Evolutionary conservation across 352 stramenopile species (phyloP), one percentile per base, ranked within the genome.

Genomic region (Pythium vanterpoolii): DNA sequence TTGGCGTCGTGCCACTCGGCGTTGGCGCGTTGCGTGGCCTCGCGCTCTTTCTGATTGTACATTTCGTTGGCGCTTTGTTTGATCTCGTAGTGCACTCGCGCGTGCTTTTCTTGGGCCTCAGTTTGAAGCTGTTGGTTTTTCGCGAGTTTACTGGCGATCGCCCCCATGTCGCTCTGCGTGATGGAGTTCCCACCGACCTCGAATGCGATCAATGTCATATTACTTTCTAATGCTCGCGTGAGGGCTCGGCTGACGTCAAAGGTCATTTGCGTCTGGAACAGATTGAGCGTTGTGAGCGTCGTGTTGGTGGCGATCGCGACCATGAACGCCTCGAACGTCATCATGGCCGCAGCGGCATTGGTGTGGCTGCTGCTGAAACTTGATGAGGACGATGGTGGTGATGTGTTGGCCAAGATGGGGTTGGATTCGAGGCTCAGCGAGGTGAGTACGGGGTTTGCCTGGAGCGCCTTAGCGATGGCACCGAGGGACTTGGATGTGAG

Each of bases 351-450:
- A 34, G 50, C 16, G 6, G 9, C 5, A 54, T 60, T 21, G 36
- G 16, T 66, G 16, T 27, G 24, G 39, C 10, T 65, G 38, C 26
- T 68, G n/a, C 30, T 52, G 16, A 27, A 34, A 26, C 38, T 64
- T 26, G 28, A 44, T 26, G 30, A 38, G 19, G 21, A 19, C 26
- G n/a, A 31, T 36, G 28, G 13, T 45, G 1, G 11, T 19, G 2
- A n/a, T n/a, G 81, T 67, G 31, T 72, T 81, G 6, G 64, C 46
- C 46, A 68, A 60, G 23, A 87, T 66, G 14, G 71, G 68, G 16
- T 87, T 90, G 16, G 75, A 81, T 48, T 90, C 82, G 46, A 90
- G 57, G 40, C 73, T 74, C 5, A 90, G 49, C 6, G 73, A 76
- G 23, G 69, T 78, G 43, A 90, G 67, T 34, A 84, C 75, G 0